Evolutionary conservation across 148 eudicot genomes (phyloP).

Genomic region (Talinum fruticosum): DNA sequence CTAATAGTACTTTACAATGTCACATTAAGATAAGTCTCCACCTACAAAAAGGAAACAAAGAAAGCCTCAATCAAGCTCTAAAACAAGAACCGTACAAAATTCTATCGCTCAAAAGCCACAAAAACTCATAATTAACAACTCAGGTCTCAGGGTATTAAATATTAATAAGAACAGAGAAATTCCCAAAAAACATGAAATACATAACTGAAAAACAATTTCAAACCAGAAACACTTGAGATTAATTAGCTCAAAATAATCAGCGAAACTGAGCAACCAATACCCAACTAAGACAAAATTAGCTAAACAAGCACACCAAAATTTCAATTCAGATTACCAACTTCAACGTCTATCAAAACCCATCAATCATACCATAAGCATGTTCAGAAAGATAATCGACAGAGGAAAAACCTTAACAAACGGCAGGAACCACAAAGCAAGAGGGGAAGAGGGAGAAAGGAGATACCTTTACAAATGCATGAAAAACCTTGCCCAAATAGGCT

Average conservation of each 20-base stretch:
- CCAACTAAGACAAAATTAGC: background rate
- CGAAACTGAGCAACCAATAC: background rate
- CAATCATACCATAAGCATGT: constrained; percentile 8
- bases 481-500: constrained; percentile 22
- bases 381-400: background rate
- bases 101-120: background rate
- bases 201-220: background rate
- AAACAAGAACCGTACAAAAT: background rate
- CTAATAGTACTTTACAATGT: constrained; percentile 12
- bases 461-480: constrained; percentile 40
- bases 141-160: background rate
- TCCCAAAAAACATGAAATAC: background rate
- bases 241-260: background rate
- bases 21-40: constrained; percentile 31
- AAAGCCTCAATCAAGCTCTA: constrained; percentile 5
- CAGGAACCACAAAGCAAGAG: constrained; percentile 11
- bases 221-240: background rate
- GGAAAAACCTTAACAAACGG: constrained; percentile 16
- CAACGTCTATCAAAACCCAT: background rate
- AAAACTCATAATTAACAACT: background rate
- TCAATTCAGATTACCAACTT: background rate
- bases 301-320: background rate
- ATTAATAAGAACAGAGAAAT: background rate
- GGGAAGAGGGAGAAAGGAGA: constrained; percentile 4
- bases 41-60: constrained; percentile 25